phyloP scores from a whole-genome alignment of 2,329 filamentous ascomycete genomes.

The Metarhizium robertsii region DNA sequence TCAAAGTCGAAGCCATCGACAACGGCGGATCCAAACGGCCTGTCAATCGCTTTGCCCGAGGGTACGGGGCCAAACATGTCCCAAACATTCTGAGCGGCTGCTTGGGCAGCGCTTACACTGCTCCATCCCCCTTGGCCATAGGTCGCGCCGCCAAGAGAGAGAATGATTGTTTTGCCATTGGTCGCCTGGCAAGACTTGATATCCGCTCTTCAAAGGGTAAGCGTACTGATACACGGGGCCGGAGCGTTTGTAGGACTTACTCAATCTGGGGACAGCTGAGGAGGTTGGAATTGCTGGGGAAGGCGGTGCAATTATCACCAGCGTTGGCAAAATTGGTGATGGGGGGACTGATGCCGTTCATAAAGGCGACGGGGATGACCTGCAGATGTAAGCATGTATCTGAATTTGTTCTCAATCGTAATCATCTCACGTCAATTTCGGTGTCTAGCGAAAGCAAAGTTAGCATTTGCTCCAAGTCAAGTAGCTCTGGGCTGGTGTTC shows the following conservation, averaged over 20 bases:
- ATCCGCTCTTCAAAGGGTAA: slow-evolving; percentile 27
- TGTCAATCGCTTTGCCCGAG: slow-evolving; percentile 33
- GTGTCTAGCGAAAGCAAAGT: neutral
- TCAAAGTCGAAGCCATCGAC: slow-evolving; percentile 69
- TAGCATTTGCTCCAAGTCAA: neutral
- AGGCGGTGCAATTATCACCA: slow-evolving; percentile 50
- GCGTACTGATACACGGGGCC: neutral
- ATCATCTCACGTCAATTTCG: neutral
- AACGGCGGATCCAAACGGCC: slow-evolving; percentile 32
- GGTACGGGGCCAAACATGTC: slow-evolving; percentile 55
- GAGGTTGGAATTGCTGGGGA: slow-evolving; percentile 25
- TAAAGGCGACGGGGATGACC: slow-evolving; percentile 56
- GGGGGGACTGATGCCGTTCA: slow-evolving; percentile 45
- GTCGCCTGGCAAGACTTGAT: slow-evolving; percentile 50
- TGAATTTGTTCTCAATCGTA: neutral
- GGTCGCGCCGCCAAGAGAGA: slow-evolving; percentile 63
- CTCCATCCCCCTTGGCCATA: slow-evolving; percentile 61
- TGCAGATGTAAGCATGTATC: neutral
- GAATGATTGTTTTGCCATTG: slow-evolving; percentile 59
- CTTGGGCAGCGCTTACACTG: slow-evolving; percentile 38
- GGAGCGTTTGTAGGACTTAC: slow-evolving; percentile 28
- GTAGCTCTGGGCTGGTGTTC: neutral
- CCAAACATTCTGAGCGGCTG: slow-evolving; percentile 57
- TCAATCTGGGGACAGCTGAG: slow-evolving; percentile 56
- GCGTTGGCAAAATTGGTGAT: slow-evolving; percentile 57